Conservation (phyloP, 225 moss, liverwort and hornwort species). For the Marchantia paleacea region DNA sequence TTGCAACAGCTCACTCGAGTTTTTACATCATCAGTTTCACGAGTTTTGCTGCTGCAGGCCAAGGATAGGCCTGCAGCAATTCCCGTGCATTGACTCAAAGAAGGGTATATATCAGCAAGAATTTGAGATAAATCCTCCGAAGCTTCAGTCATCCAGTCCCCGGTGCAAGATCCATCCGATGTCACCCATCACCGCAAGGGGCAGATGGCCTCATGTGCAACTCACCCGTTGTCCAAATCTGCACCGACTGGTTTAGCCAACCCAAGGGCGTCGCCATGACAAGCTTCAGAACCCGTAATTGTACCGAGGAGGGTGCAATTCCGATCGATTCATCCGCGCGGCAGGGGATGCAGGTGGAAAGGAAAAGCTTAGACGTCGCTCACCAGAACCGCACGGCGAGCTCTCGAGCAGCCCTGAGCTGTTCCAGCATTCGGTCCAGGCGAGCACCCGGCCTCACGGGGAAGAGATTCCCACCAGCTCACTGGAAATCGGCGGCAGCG, state of each 20-base stretch:
- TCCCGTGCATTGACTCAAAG: slow-evolving; percentile 14
- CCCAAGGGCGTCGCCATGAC: no score
- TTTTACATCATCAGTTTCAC: not conserved
- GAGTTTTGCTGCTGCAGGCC: not conserved
- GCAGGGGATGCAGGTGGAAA: not conserved
- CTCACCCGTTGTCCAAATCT: not conserved
- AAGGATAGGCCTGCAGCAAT: not conserved
- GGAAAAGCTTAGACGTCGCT: no score
- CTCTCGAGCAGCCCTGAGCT: no score
- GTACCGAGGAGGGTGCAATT: not conserved
- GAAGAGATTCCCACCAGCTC: not conserved
- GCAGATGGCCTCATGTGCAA: no score
- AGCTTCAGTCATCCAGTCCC: not conserved
- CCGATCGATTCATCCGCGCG: no score
- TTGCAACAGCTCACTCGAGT: not conserved
- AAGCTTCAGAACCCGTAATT: not conserved
- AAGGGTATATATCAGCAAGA: slow-evolving; percentile 25
- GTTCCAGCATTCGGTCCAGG: no score
- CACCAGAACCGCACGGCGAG: no score
- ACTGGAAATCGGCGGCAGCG: not conserved
- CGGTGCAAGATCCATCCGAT: no score
- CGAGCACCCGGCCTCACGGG: not conserved
- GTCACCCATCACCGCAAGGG: no score
- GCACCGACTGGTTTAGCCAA: not conserved
- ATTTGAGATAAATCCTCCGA: not conserved